phyloP scores from a whole-genome alignment of 139 green algal species.

The Picochlorum sp. region DNA sequence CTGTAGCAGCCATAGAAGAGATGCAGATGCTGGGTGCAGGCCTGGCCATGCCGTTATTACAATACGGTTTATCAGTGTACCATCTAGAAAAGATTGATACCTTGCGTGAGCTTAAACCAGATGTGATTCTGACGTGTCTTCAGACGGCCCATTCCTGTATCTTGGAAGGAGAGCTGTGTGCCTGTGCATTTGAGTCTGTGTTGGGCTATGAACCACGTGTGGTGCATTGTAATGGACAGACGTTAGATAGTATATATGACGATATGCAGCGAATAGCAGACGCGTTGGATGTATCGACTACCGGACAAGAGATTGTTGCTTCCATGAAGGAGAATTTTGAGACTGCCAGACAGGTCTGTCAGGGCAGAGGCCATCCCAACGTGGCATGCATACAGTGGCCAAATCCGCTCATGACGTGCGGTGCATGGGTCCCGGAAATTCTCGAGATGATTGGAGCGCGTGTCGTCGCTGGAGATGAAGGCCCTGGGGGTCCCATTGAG shows the following conservation, averaged over 20 bases:
- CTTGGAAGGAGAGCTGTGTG: constrained; percentile 20
- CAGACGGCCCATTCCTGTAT: constrained; percentile 34
- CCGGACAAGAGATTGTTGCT: constrained; percentile 18
- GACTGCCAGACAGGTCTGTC: constrained; percentile 10
- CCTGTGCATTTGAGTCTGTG: constrained; percentile 22
- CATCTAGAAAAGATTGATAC: constrained; percentile 24
- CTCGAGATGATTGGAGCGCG: constrained; percentile 37
- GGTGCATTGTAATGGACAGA: constrained; percentile 43
- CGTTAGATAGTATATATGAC: constrained; percentile 35
- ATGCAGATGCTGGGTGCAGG: constrained; percentile 22
- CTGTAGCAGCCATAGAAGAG: constrained; percentile 24
- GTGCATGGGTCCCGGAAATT: constrained; percentile 53
- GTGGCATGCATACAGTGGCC: constrained; percentile 54
- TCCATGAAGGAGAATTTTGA: constrained; percentile 20
- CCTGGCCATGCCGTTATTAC: constrained; percentile 31
- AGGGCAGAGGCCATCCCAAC: constrained; percentile 21
- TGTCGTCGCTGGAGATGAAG: constrained; percentile 33
- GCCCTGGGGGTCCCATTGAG: constrained; percentile 5
- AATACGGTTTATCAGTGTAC: constrained; percentile 41
- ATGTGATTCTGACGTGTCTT: constrained; percentile 54
- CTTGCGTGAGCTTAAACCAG: constrained; percentile 33
- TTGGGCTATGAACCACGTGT: constrained; percentile 38
- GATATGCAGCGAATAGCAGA: constrained; percentile 39
- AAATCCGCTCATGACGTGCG: constrained; percentile 40
- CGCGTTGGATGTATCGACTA: constrained; percentile 20